Base-by-base conservation (phyloP, 2,329 filamentous ascomycete genomes). In the Lasiodiplodia sp. region DNA sequence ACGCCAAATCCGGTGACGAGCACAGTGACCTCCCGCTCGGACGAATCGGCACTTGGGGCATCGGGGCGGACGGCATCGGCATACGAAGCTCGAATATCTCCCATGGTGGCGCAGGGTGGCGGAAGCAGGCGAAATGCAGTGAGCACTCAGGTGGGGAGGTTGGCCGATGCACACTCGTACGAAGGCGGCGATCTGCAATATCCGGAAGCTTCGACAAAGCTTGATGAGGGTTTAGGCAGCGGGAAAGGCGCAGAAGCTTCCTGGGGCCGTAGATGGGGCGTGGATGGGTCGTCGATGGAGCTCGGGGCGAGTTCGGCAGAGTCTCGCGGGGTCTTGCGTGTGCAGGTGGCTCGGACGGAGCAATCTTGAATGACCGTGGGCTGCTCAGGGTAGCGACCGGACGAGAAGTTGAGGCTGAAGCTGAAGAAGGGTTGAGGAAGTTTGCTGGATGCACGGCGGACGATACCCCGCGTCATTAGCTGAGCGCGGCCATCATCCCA, bases 1-100 rank as follows among this genome's bases (percentile, higher is more conserved):
- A 81, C 81, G 57, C 80, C 82, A 72, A 83, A 83, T 21, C 82
- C 82, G 10, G 81, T 85, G n/a, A 85, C 78, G 23, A 85, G 74
- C 44, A 85, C 80, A 66, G 79, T 83, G 66, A 81, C 72, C 60
- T 64, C 67, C 4, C 62, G 31, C 11, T 57, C 53, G 28, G 40
- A 4, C 21, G 25, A 2, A 5, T 49, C 34, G 16, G 10, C 5
- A 1, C 10, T 14, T 53, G 55, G 12, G 11, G 14, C 12, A 7
- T 25, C 57, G 16, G 40, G 25, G 40, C 7, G 57, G 1, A 25
- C 44, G 28, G 60, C 11, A 8, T 37, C 40, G 11, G 18, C 11
- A n/a, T 37, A 28, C 18, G 44, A 38, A 25, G 66, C 37, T 34
- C 55, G 57, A 38, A 68, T 60, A 37, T 68, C 66, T 14, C 66